These are phyloP conservation scores for Penicillium psychrofluorescens DNA, from an alignment of 495 filamentous ascomycete species.

Conservation along the genomic window DNA sequence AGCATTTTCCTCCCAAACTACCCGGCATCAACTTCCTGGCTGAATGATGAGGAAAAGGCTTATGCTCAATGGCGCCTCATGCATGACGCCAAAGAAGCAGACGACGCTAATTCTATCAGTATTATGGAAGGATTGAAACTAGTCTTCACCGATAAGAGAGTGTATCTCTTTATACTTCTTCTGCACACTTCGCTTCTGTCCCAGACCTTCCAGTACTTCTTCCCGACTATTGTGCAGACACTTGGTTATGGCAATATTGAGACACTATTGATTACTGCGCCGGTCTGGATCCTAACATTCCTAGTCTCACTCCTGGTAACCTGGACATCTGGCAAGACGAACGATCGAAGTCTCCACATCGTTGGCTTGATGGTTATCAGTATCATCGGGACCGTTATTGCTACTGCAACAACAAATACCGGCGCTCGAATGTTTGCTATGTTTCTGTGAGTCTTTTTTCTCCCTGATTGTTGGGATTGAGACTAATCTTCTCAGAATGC, in stretches of 20 bases:
- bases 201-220: slow-evolving; percentile 19
- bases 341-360: no score
- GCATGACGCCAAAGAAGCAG: slow-evolving; percentile 8
- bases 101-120: slow-evolving; percentile 9
- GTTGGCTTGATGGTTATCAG: not conserved
- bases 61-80: slow-evolving; percentile 10
- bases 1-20: no score
- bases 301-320: slow-evolving; percentile 9
- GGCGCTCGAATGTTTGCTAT: slow-evolving; percentile 13
- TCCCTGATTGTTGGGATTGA: no score
- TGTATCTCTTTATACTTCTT: slow-evolving; percentile 14
- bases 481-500: no score
- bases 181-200: slow-evolving; percentile 18
- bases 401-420: slow-evolving; percentile 9
- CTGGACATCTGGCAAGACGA: no score
- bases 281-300: slow-evolving; percentile 23
- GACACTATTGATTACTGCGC: slow-evolving; percentile 21
- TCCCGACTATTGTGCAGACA: slow-evolving; percentile 22
- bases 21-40: slow-evolving; percentile 1
- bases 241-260: slow-evolving; percentile 20
- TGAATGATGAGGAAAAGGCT: slow-evolving; percentile 12
- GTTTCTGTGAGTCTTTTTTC: slow-evolving; percentile 4
- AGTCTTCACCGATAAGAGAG: slow-evolving; percentile 18
- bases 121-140: slow-evolving; percentile 11
- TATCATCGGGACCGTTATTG: slow-evolving; percentile 13